Conservation (phyloP, 2,329 filamentous ascomycete species). For the Paracoccidioides lutzii region DNA sequence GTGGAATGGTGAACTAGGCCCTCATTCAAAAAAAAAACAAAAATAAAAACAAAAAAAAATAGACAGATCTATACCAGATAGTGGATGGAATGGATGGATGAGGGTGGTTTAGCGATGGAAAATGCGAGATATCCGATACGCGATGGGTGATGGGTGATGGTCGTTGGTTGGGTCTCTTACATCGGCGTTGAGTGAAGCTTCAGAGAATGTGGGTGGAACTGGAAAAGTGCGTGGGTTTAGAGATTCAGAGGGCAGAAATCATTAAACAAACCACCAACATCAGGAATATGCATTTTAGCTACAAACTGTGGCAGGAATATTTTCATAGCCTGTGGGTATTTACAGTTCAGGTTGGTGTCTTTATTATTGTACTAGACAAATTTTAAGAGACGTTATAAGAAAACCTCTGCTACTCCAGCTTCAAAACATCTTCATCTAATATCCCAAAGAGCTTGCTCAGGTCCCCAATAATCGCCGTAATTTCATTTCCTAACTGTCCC, state of each 20-base stretch:
- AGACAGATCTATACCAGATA: not conserved
- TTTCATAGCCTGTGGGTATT: no score
- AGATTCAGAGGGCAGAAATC: not conserved
- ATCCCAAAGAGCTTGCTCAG: constrained; percentile 49
- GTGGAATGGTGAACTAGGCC: constrained; percentile 24
- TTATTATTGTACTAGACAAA: no score
- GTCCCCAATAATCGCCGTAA: constrained; percentile 40
- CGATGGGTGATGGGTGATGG: not conserved
- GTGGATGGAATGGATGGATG: not conserved
- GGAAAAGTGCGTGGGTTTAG: not conserved
- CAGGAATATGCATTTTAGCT: no score
- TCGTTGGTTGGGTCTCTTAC: not conserved
- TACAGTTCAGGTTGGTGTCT: no score
- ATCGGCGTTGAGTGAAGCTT: not conserved
- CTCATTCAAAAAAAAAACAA: constrained; percentile 25
- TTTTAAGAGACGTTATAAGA: not conserved
- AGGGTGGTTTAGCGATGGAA: constrained; percentile 1
- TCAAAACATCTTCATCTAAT: constrained; percentile 48
- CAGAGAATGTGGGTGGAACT: not conserved
- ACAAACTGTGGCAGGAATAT: no score
- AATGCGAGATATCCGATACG: not conserved
- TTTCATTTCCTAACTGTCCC: constrained; percentile 45
- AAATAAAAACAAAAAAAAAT: no score
- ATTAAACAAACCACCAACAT: no score
- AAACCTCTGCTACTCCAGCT: constrained; percentile 33